Percentiles rank a stretch among this genome's conserved stretches.
Evolutionary conservation across 2,329 filamentous ascomycete species (phyloP).

Genomic region (Alternaria triticina): DNA sequence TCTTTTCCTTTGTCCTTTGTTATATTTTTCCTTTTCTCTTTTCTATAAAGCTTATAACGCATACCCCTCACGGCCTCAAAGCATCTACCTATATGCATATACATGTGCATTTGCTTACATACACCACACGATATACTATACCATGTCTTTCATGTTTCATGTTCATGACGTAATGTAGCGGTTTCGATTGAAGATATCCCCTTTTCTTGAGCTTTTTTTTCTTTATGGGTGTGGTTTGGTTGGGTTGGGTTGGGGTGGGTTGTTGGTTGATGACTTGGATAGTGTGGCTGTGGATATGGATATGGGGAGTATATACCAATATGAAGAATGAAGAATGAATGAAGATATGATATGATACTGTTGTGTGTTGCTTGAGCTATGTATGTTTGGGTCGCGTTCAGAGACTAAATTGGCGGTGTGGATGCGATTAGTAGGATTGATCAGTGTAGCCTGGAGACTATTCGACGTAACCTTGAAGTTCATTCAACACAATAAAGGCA

Average conservation of each 20-base stretch:
- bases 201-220: background rate
- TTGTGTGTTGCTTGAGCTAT: accelerated
- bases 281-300: background rate
- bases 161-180: constrained; percentile 7
- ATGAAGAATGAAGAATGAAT: background rate
- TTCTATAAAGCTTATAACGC: background rate
- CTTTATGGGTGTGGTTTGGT: background rate
- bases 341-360: background rate
- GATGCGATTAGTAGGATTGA: background rate
- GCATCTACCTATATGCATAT: background rate
- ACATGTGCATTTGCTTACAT: background rate
- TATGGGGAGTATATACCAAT: background rate
- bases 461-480: background rate
- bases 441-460: background rate
- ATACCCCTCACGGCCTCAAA: background rate
- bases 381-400: background rate
- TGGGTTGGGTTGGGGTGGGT: no score
- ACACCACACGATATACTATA: background rate
- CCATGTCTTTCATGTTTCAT: background rate
- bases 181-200: constrained; percentile 1
- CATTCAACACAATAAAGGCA: no score
- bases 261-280: background rate
- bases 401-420: background rate
- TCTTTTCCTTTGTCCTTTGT: background rate
- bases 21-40: background rate